Percentiles rank a stretch among this genome's conserved stretches.
These are phyloP conservation scores for Quercus cerris DNA, from an alignment of 306 rosid genomes.

Conservation along the genomic window DNA sequence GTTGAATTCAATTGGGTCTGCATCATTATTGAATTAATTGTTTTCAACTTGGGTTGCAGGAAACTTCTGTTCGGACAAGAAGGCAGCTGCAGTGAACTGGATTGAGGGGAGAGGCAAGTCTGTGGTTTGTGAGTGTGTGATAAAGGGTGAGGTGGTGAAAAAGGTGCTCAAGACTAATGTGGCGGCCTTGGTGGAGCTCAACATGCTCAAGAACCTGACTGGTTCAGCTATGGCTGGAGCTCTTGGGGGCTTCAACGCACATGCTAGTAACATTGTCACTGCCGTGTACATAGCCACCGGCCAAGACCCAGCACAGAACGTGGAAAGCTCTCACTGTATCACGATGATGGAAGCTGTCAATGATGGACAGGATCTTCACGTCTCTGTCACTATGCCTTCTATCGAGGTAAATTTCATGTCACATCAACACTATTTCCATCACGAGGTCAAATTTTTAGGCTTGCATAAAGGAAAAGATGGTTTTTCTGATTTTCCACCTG, in stretches of 20 bases:
- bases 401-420: slow-evolving; percentile 51
- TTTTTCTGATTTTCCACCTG: background rate
- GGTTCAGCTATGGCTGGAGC: slow-evolving; percentile 95
- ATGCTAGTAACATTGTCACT: slow-evolving; percentile 83
- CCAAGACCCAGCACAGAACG: slow-evolving; percentile 94
- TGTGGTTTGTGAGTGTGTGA: slow-evolving; percentile 78
- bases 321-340: slow-evolving; percentile 89
- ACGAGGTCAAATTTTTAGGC: background rate
- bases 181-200: slow-evolving; percentile 72
- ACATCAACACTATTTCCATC: background rate
- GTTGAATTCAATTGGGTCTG: no score
- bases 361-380: slow-evolving; percentile 73
- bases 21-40: no score
- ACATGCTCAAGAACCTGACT: slow-evolving; percentile 88
- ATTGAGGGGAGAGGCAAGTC: slow-evolving; percentile 91
- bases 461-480: no score
- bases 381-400: slow-evolving; percentile 94
- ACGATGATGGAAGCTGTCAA: slow-evolving; percentile 93
- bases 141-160: slow-evolving; percentile 70
- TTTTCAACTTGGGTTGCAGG: slow-evolving; percentile 23
- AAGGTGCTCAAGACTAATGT: slow-evolving; percentile 82
- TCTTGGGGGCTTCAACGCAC: slow-evolving; percentile 95
- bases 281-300: slow-evolving; percentile 90
- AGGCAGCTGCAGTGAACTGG: slow-evolving; percentile 92
- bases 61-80: slow-evolving; percentile 90